Conservation (phyloP, 2,329 filamentous ascomycete species). For the Aspergillus sp. region DNA sequence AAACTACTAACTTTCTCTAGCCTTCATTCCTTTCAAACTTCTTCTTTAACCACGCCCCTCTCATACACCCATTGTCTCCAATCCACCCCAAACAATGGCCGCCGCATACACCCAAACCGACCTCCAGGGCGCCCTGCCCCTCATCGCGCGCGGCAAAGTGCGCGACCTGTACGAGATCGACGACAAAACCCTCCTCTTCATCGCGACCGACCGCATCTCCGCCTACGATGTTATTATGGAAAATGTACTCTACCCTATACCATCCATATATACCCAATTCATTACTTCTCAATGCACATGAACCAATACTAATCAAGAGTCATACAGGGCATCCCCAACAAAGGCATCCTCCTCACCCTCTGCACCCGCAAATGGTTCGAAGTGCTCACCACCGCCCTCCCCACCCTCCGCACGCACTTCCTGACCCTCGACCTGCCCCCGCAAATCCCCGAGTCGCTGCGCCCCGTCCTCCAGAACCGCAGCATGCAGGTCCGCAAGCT, state of each 20-base stretch:
- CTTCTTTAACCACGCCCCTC: neutral
- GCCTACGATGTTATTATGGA: slow-evolving; percentile 91
- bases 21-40: neutral
- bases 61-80: neutral
- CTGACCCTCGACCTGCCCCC: slow-evolving; percentile 59
- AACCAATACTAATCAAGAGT: slow-evolving; percentile 22
- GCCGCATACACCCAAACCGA: slow-evolving; percentile 45
- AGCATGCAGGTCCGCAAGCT: slow-evolving; percentile 77
- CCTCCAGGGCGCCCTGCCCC: slow-evolving; percentile 47
- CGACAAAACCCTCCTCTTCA: slow-evolving; percentile 72
- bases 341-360: slow-evolving; percentile 67
- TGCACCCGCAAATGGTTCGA: slow-evolving; percentile 70
- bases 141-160: slow-evolving; percentile 70
- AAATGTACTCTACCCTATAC: slow-evolving; percentile 60
- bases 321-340: slow-evolving; percentile 64
- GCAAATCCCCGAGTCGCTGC: slow-evolving; percentile 51
- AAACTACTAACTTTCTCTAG: neutral
- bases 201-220: slow-evolving; percentile 86
- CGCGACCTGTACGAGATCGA: slow-evolving; percentile 77
- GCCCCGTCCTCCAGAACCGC: slow-evolving; percentile 59
- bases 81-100: slow-evolving; percentile 30
- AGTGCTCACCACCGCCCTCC: slow-evolving; percentile 58
- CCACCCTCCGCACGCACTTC: slow-evolving; percentile 64
- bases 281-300: slow-evolving; percentile 52
- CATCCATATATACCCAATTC: neutral